Base-by-base conservation (phyloP, 2,329 filamentous ascomycete species). In the Shiraia sp. region DNA sequence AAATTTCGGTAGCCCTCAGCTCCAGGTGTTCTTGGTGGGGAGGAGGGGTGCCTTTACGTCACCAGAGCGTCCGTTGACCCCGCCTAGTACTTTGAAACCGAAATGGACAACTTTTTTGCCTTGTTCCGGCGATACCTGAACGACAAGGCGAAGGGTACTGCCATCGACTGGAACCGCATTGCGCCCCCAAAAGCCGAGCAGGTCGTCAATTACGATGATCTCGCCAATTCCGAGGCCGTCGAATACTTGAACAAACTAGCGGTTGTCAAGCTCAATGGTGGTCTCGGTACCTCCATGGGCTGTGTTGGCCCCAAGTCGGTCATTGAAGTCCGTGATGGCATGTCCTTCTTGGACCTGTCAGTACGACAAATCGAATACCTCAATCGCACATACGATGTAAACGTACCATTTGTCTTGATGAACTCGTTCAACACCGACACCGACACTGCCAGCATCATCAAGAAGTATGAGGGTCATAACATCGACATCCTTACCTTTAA, bases 381-480 rank as follows among this genome's bases (percentile, higher is more conserved):
- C 61, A 99, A 99, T 86, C 88, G 91, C 73, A 97, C 90, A 55
- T 97, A 96, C 79, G 83, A 87, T 62, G 90, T 95, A 73, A 97
- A 96, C 71, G 93, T 99, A 24, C 93, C 93, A 34, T 96, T 99
- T 75, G 85, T 99, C 59, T 86, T 99, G 63, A 99, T 99, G 93
- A 99, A 99, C 86, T 97, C 93, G 41, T 99, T 99, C 88, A 99
- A 99, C 83, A 99, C 93, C 71, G 91, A 99, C 72, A 84, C 92
- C 65, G 93, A 99, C 70, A 99, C 93, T 36, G 90, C 91, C 51
- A 90, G 90, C 75, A 99, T 99, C 76, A 99, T 99, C 80, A 99
- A 99, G 85, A 99, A 99, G 81, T 99, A 97, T 77, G 92, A 99
- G 79, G 93, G 93, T 54, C 93, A 99, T 83, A 96, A 96, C 72